Evolutionary conservation across 352 stramenopile genomes (phyloP).

Genomic region (Blastocystis sp.): DNA sequence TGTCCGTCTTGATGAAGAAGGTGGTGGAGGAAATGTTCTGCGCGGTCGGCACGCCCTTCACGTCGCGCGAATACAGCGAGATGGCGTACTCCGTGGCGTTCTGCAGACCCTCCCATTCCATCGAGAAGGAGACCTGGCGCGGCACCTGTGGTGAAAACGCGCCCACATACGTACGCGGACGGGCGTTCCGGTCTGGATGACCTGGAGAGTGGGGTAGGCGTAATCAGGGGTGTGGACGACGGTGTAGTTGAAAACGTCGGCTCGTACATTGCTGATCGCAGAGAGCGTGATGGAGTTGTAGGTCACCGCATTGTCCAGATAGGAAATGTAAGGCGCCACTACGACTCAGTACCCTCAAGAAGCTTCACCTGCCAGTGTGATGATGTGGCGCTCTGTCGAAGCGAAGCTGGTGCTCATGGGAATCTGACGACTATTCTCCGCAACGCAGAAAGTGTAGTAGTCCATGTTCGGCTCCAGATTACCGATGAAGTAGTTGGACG

Average conservation of each 20-base stretch:
- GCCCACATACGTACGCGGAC: background rate
- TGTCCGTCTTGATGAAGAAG: conserved; percentile 51
- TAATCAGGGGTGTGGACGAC: conserved; percentile 15
- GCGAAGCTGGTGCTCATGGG: conserved; percentile 35
- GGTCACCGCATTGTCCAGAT: conserved; percentile 41
- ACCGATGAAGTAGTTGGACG: conserved; percentile 33
- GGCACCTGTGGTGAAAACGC: background rate
- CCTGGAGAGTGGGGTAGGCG: background rate
- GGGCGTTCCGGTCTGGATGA: background rate
- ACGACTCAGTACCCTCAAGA: background rate
- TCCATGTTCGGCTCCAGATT: conserved; percentile 52
- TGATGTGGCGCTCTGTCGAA: conserved; percentile 3
- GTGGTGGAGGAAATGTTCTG: conserved; percentile 34
- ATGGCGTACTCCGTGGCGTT: conserved; percentile 54
- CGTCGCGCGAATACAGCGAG: conserved; percentile 26
- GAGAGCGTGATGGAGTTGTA: conserved; percentile 34
- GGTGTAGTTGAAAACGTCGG: conserved; percentile 41
- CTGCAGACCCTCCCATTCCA: background rate
- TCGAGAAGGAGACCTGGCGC: background rate
- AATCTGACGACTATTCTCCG: conserved; percentile 15
- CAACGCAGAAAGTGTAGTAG: conserved; percentile 55
- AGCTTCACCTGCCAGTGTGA: conserved; percentile 10
- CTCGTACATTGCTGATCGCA: conserved; percentile 28
- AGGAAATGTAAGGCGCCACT: conserved; percentile 20
- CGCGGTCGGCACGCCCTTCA: background rate